Evolutionary conservation across 768 basidiomycete genomes (phyloP).

Genomic region (Suillus placidus): DNA sequence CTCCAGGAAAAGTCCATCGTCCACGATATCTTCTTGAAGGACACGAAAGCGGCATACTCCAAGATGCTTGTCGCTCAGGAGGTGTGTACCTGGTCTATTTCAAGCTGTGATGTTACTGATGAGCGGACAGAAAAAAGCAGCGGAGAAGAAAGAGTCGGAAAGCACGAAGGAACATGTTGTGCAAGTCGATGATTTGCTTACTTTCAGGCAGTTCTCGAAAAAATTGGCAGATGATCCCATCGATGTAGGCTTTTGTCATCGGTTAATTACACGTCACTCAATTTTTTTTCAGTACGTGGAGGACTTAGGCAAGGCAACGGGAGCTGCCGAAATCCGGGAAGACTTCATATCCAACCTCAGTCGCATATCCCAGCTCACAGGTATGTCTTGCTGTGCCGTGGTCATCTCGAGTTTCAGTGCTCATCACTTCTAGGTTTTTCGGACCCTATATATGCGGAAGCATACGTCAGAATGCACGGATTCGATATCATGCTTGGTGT

Average conservation of each 20-base stretch:
- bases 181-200: conserved; percentile 91
- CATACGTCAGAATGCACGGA: conserved; percentile 95
- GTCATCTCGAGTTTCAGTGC: background rate
- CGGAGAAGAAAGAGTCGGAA: conserved; percentile 89
- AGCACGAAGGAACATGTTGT: conserved; percentile 63
- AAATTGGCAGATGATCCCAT: conserved; percentile 81
- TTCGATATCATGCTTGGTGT: conserved; percentile 93
- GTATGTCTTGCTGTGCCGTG: conserved; percentile 38
- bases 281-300: conserved; percentile 64
- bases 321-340: conserved; percentile 78
- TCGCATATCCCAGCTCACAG: conserved; percentile 91
- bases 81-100: conserved; percentile 44
- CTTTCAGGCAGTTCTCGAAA: conserved; percentile 95
- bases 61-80: conserved; percentile 97
- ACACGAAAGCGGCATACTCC: conserved; percentile 89
- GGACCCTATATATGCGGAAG: conserved; percentile 97
- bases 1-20: conserved; percentile 59
- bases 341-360: conserved; percentile 95
- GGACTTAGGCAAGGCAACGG: conserved; percentile 87
- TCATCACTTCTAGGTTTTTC: conserved; percentile 72
- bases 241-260: conserved; percentile 47
- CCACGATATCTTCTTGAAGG: conserved; percentile 75
- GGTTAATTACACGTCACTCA: background rate
- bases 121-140: conserved; percentile 72
- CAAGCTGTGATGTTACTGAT: conserved; percentile 6